Base-by-base conservation (phyloP, 208 protist species). In the Endotrypanum monterogeii region DNA sequence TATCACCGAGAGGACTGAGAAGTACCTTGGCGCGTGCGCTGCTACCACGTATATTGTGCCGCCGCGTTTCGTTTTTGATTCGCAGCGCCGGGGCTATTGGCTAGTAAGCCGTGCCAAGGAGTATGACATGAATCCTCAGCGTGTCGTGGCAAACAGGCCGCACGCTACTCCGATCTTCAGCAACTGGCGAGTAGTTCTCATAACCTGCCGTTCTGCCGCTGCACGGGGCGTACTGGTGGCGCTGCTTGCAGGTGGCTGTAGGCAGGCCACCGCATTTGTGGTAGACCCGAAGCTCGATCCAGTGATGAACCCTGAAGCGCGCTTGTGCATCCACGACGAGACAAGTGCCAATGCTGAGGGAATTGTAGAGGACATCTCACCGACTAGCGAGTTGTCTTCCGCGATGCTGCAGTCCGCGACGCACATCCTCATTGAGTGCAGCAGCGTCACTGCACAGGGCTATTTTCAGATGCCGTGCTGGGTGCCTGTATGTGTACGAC, bases 1-100 rank as follows among this genome's bases (percentile, higher is more conserved):
- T 32, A 70, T 89, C 63, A 83, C 86, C 4, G 89, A 95, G 82
- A 83, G 91, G 14, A 95, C 88, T 35, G 89, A 93, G 74, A 94
- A 92, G 75, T 95, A 88, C 52, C 68, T 95, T 35, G 79, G 89
- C 39, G 83, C 83, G 30, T 95, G 91, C 50, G 91, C 91, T 12
- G 88, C 89, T 18, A 76, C 83, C 6, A 78, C 80, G 14, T 74
- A 74, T 67, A 89, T 95, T 25, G 87, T 95, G 16, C 79, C 91
- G 0, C 91, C 91, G 8, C 78, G 82, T 30, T 95, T 87, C 56
- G 86, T 95, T 3, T 79, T 87, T 62, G 86, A 91, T 44, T 94
- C 87, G 7, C 70, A 68, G 18, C 77, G 74, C 9, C 87, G 85
- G 16, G 89, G 91, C 32, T 71, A 80, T 54, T 95, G 91, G 89